These are phyloP conservation scores for Rosa multiflora DNA, from an alignment of 306 rosid species.

Conservation along the genomic window DNA sequence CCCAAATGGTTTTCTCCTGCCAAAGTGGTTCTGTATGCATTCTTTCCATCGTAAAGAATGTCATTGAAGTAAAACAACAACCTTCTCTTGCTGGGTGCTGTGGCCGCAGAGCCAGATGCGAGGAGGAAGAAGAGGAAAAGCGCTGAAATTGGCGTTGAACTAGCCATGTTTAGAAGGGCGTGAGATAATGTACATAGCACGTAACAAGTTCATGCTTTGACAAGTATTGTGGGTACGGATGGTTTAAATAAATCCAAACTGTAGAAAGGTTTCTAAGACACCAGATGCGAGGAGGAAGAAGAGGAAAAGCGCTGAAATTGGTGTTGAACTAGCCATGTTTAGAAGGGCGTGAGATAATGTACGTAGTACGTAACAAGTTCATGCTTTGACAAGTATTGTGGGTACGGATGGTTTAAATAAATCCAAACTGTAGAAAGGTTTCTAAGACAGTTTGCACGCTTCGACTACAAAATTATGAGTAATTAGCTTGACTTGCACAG, in stretches of 20 bases:
- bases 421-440: background rate
- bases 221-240: background rate
- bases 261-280: background rate
- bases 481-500: slow-evolving; percentile 6
- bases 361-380: background rate
- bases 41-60: slow-evolving; percentile 22
- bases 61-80: slow-evolving; percentile 45
- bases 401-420: background rate
- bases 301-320: background rate
- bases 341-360: background rate
- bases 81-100: background rate
- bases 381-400: background rate
- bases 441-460: background rate
- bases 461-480: background rate
- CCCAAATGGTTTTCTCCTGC: slow-evolving; percentile 58
- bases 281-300: slow-evolving; percentile 1
- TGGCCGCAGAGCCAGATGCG: background rate
- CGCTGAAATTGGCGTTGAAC: background rate
- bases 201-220: background rate
- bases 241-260: background rate
- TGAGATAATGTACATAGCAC: background rate
- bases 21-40: slow-evolving; percentile 39
- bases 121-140: slow-evolving; percentile 2
- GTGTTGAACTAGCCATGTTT: background rate
- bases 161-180: background rate